These are phyloP conservation scores for Russula sp. DNA, from an alignment of 768 basidiomycete genomes.

Conservation along the genomic window DNA sequence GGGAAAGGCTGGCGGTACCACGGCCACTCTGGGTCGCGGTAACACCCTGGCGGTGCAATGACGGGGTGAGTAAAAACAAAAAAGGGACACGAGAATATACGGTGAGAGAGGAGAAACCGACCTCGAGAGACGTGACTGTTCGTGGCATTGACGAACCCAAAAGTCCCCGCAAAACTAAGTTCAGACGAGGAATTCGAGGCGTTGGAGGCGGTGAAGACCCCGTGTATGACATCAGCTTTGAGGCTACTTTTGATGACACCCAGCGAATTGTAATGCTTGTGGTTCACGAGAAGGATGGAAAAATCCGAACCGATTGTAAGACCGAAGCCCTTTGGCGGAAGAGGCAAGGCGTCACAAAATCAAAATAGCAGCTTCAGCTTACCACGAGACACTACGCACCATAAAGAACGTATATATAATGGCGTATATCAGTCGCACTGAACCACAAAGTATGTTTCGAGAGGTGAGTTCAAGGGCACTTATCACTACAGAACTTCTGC, in stretches of 20 bases:
- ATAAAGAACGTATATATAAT: conserved; percentile 81
- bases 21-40: conserved; percentile 63
- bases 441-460: conserved; percentile 71
- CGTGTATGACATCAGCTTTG: conserved; percentile 37
- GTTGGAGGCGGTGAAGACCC: conserved; percentile 40
- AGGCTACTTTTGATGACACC: conserved; percentile 27
- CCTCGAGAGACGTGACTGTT: conserved; percentile 28
- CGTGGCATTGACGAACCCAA: conserved; percentile 28
- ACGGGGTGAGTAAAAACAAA: neutral
- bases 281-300: conserved; percentile 59
- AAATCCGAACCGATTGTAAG: conserved; percentile 78
- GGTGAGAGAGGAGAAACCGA: conserved; percentile 3
- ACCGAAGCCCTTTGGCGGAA: conserved; percentile 60
- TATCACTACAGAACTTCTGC: conserved; percentile 41
- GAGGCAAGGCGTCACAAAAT: neutral
- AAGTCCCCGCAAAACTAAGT: conserved; percentile 25
- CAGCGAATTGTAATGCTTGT: conserved; percentile 38
- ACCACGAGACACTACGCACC: conserved; percentile 32
- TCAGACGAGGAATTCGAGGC: conserved; percentile 23
- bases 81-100: neutral
- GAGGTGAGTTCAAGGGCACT: conserved; percentile 77
- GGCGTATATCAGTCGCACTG: conserved; percentile 77
- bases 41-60: conserved; percentile 46
- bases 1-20: conserved; percentile 77
- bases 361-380: neutral